Evolutionary conservation across 495 filamentous ascomycete species (phyloP).

Genomic region (Friedmanniomyces simplex): DNA sequence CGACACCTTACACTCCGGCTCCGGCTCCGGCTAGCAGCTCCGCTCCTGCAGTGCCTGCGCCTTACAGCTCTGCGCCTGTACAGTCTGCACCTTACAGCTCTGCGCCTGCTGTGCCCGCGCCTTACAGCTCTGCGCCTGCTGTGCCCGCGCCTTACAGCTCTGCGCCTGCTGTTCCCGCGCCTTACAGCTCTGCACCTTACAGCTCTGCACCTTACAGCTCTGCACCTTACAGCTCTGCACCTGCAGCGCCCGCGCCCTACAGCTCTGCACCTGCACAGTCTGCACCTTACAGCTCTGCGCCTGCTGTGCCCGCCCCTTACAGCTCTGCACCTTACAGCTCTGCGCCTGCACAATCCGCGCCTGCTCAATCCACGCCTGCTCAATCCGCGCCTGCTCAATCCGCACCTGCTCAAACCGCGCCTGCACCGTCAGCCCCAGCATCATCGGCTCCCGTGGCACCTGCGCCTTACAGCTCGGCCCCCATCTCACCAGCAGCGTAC

Average conservation of each 20-base stretch:
- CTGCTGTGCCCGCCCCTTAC: no score
- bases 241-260: not conserved
- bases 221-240: not conserved
- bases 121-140: not conserved
- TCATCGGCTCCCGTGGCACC: not conserved
- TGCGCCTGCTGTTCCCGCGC: not conserved
- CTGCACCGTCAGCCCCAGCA: not conserved
- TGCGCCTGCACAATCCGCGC: no score
- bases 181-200: not conserved
- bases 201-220: not conserved
- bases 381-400: no score
- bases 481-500: not conserved
- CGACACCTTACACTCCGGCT: not conserved
- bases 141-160: not conserved
- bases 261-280: not conserved
- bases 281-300: no score
- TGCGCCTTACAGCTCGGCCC: not conserved
- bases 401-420: no score
- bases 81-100: not conserved
- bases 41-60: not conserved
- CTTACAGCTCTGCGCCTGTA: not conserved
- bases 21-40: no score
- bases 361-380: no score
- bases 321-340: no score
- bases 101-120: not conserved